phyloP scores from a whole-genome alignment of 345 rosid species.

The Citrus maxima region DNA sequence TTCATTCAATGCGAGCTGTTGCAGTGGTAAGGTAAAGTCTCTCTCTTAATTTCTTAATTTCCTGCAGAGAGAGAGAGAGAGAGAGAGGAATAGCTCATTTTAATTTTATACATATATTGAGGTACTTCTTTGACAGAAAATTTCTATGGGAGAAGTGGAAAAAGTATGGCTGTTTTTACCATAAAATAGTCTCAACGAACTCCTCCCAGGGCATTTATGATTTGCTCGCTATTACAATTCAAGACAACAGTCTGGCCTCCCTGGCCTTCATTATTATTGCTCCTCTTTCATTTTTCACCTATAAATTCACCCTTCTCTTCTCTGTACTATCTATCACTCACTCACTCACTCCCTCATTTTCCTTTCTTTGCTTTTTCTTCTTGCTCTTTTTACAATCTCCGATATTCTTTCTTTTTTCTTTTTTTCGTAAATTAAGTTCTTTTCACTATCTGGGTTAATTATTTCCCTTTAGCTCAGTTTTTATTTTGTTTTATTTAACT shows the following conservation, averaged over 20 bases:
- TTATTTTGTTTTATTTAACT: not conserved
- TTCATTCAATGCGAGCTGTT: no score
- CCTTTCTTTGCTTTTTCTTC: constrained; percentile 1
- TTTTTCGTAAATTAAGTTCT: no score
- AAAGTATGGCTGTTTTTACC: not conserved
- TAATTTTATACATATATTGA: not conserved
- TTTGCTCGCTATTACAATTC: constrained; percentile 27
- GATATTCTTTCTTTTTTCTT: no score
- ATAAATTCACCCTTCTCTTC: constrained; percentile 34
- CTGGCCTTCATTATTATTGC: constrained; percentile 49
- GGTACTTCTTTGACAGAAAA: not conserved
- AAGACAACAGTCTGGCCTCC: constrained; percentile 61
- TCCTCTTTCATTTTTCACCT: constrained; percentile 35
- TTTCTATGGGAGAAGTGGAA: not conserved
- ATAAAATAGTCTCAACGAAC: constrained; percentile 36
- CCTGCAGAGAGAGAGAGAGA: not conserved
- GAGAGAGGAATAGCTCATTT: not conserved
- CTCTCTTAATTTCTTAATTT: constrained; percentile 1
- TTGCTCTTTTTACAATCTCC: no score
- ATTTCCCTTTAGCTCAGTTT: not conserved
- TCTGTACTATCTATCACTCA: constrained; percentile 9
- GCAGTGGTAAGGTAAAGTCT: constrained; percentile 21
- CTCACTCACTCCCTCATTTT: not conserved
- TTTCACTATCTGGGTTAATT: not conserved
- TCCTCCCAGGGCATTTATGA: constrained; percentile 55